phyloP scores from a whole-genome alignment of 345 rosid species.

The Lumnitzera racemosa region DNA sequence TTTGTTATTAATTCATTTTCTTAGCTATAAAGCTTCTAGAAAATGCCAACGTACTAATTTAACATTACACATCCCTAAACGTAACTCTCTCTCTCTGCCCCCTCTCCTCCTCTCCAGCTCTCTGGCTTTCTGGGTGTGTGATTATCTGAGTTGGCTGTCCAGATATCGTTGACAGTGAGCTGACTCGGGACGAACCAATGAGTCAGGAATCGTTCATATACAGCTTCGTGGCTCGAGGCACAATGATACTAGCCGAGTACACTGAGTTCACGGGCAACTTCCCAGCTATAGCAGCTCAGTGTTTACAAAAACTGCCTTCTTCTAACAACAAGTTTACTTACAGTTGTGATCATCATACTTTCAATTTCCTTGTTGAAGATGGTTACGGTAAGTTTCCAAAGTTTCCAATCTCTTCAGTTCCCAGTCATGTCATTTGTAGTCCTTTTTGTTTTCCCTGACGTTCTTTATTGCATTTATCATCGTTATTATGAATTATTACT shows the following conservation, averaged over 20 bases:
- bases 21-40: too few relatives aligned
- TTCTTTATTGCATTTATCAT: too few relatives aligned
- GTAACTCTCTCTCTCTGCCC: conserved; percentile 3
- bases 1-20: too few relatives aligned
- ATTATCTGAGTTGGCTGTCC: background rate
- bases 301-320: conserved; percentile 81
- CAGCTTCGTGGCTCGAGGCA: conserved; percentile 96
- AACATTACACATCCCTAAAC: background rate
- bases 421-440: too few relatives aligned
- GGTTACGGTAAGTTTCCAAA: conserved; percentile 54
- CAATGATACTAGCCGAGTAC: conserved; percentile 84
- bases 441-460: too few relatives aligned
- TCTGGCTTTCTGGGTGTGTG: background rate
- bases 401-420: background rate
- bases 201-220: conserved; percentile 87
- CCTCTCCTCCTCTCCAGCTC: background rate
- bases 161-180: background rate
- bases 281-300: conserved; percentile 94
- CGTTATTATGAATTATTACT: too few relatives aligned
- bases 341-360: conserved; percentile 97
- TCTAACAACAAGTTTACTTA: conserved; percentile 92
- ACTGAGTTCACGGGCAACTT: conserved; percentile 98
- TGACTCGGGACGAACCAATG: conserved; percentile 26
- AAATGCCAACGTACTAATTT: background rate
- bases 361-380: conserved; percentile 90